phyloP scores from a whole-genome alignment of 78 protist genomes.

The Blattamonas nauphoetae region DNA sequence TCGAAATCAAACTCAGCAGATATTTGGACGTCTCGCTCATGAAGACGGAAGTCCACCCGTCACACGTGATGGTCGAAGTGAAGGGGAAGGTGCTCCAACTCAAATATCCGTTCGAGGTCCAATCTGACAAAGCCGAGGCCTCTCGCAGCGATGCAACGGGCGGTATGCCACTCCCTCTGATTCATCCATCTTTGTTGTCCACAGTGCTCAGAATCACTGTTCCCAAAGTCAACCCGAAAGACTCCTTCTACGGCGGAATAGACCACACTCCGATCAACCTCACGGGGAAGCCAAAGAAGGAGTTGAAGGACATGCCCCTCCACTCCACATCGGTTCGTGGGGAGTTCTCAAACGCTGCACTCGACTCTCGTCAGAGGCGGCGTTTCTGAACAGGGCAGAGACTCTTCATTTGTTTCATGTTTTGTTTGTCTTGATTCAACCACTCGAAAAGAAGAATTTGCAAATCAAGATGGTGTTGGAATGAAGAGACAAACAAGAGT shows the following conservation, averaged over 20 bases:
- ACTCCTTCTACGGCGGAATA: neutral
- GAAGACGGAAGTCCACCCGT: conserved; percentile 43
- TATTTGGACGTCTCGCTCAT: conserved; percentile 41
- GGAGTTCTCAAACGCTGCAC: neutral
- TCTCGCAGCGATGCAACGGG: neutral
- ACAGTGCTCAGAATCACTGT: neutral
- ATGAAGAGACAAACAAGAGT: too few species aligned
- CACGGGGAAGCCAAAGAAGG: neutral
- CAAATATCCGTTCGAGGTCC: conserved; percentile 12
- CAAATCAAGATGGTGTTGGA: too few species aligned
- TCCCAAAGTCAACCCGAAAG: neutral
- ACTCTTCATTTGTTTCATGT: too few species aligned
- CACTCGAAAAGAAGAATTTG: too few species aligned
- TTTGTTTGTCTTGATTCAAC: too few species aligned
- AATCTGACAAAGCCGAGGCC: neutral
- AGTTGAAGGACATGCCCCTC: neutral
- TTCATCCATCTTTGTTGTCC: neutral
- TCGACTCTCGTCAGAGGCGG: too few species aligned
- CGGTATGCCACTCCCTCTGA: neutral
- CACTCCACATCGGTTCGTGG: neutral
- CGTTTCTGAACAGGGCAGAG: too few species aligned
- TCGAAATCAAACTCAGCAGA: neutral
- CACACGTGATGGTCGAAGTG: conserved; percentile 19
- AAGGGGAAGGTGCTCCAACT: conserved; percentile 36
- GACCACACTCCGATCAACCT: neutral